Conservation (phyloP, 371 early-diverging fungal species). For the Actinomortierella ambigua region DNA sequence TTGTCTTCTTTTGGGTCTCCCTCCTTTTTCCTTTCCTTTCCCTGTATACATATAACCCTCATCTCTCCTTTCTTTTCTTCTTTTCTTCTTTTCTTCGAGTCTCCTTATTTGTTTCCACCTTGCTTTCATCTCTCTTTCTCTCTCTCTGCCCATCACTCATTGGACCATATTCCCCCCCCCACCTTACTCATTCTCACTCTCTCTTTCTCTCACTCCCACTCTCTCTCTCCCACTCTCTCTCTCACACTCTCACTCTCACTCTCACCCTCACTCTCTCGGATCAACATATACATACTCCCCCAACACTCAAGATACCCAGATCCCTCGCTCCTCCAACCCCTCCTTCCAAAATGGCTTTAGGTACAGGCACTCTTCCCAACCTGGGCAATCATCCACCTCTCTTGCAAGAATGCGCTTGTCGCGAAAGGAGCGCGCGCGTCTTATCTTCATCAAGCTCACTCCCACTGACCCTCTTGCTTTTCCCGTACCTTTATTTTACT, state of each 20-base stretch:
- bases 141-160: conserved; percentile 1
- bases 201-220: neutral
- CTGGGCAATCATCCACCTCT: no score
- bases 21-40: no score
- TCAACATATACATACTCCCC: no score
- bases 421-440: neutral
- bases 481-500: neutral
- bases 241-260: neutral
- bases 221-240: neutral
- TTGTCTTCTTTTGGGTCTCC: neutral
- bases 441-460: neutral
- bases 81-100: neutral
- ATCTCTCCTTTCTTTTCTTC: neutral
- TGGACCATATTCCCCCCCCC: neutral
- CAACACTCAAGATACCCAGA: no score
- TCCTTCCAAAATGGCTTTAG: neutral
- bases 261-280: no score
- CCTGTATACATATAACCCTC: no score
- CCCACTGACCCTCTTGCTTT: neutral
- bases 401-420: no score
- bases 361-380: no score
- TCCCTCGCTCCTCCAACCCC: neutral
- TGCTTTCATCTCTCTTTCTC: neutral
- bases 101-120: conserved; percentile 1
- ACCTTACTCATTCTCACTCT: neutral